phyloP scores from a whole-genome alignment of 768 basidiomycete species.

The Naganishia friedmannii region DNA sequence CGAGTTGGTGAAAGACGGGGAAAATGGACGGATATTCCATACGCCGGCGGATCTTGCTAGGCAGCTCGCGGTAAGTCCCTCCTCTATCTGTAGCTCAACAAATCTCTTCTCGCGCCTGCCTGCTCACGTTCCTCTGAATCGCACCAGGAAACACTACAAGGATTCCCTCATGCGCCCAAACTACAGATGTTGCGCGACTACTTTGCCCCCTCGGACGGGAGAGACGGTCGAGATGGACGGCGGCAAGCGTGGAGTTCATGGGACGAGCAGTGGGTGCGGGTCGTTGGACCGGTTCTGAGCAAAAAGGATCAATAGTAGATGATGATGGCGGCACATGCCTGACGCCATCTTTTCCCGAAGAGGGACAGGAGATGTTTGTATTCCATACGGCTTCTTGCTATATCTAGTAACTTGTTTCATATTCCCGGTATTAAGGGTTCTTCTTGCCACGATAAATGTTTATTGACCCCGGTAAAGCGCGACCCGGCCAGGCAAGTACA shows the following conservation, averaged over 20 bases:
- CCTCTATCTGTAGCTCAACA: neutral
- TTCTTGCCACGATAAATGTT: neutral
- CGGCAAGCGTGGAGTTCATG: conserved; percentile 69
- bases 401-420: neutral
- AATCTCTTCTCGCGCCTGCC: neutral
- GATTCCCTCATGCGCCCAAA: conserved; percentile 62
- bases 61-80: conserved; percentile 57
- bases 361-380: conserved; percentile 1
- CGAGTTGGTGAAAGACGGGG: conserved; percentile 79
- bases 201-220: conserved; percentile 45
- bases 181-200: conserved; percentile 60
- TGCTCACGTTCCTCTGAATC: conserved; percentile 7
- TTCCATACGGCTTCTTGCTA: neutral
- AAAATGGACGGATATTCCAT: conserved; percentile 78
- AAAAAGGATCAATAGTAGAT: conserved; percentile 18
- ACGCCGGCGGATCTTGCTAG: conserved; percentile 65
- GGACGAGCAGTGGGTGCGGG: conserved; percentile 78
- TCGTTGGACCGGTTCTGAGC: conserved; percentile 62
- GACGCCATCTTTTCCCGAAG: no score
- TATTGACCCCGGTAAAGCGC: no score
- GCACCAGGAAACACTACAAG: conserved; percentile 59
- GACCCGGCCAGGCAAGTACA: no score
- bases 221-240: conserved; percentile 37
- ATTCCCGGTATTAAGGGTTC: neutral
- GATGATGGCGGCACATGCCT: no score